phyloP scores from a whole-genome alignment of 1,139 yeast species.

The Blastobotrys aristatus region DNA sequence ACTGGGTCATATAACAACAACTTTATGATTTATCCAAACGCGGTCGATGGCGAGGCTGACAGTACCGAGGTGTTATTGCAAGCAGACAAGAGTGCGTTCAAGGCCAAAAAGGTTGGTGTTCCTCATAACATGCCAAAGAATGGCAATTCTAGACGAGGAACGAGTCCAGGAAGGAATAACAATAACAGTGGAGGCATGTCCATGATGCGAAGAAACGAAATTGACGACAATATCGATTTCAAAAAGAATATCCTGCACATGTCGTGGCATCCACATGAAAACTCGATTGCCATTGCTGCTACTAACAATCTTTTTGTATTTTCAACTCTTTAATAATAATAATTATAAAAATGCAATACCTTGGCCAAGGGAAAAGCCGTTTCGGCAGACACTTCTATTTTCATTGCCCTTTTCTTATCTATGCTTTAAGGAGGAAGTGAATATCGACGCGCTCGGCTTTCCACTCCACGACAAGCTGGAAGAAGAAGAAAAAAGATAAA shows the following conservation, averaged over 20 bases:
- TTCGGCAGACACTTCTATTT: not conserved
- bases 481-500: not conserved
- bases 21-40: conserved; percentile 93
- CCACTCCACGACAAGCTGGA: not conserved
- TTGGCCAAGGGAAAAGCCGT: not conserved
- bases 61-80: conserved; percentile 80
- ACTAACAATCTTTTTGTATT: conserved; percentile 69
- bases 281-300: conserved; percentile 96
- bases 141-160: conserved; percentile 17
- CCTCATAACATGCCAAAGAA: conserved; percentile 32
- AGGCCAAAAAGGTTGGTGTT: conserved; percentile 58
- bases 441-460: not conserved
- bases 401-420: not conserved
- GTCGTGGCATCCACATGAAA: conserved; percentile 98
- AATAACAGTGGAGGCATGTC: conserved; percentile 14
- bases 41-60: conserved; percentile 46
- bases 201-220: conserved; percentile 38
- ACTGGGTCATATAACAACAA: conserved; percentile 97
- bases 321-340: conserved; percentile 29
- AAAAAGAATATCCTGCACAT: conserved; percentile 91
- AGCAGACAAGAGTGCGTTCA: conserved; percentile 97
- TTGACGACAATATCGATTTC: conserved; percentile 85
- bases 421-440: not conserved
- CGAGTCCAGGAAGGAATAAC: conserved; percentile 11
- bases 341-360: not conserved